These are phyloP conservation scores for Chalaropsis thielavioides DNA, from an alignment of 2,329 filamentous ascomycete genomes.

Conservation along the genomic window DNA sequence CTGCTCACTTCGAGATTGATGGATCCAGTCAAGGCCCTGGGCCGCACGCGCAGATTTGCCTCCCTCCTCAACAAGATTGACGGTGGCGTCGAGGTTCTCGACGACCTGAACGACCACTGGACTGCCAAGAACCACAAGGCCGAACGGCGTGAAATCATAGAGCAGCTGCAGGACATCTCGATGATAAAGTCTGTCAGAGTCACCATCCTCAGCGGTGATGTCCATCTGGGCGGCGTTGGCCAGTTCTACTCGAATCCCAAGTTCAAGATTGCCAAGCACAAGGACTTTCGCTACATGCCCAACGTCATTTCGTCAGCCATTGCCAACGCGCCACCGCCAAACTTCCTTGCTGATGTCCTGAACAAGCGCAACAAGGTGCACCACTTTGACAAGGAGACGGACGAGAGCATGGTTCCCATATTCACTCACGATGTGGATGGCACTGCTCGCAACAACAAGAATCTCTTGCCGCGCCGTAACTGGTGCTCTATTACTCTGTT, in stretches of 20 bases:
- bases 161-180: constrained; percentile 84
- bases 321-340: constrained; percentile 77
- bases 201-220: constrained; percentile 85
- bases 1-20: constrained; percentile 65
- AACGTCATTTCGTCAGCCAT: constrained; percentile 92
- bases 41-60: constrained; percentile 66
- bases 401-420: constrained; percentile 91
- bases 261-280: constrained; percentile 64
- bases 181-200: constrained; percentile 84
- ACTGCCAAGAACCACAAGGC: constrained; percentile 88
- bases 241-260: constrained; percentile 92
- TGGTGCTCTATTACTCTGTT: constrained; percentile 91
- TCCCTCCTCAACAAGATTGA: constrained; percentile 78
- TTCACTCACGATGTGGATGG: constrained; percentile 83
- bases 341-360: constrained; percentile 76
- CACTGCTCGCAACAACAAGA: constrained; percentile 80
- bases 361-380: constrained; percentile 83
- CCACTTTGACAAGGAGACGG: constrained; percentile 60
- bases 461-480: constrained; percentile 75
- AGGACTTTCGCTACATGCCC: constrained; percentile 91
- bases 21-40: constrained; percentile 78
- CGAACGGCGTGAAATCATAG: constrained; percentile 73
- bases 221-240: constrained; percentile 80
- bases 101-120: constrained; percentile 94
- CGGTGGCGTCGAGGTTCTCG: constrained; percentile 78